Evolutionary conservation across 805 yeast species (phyloP).

Genomic region (Barnettozyma populi): DNA sequence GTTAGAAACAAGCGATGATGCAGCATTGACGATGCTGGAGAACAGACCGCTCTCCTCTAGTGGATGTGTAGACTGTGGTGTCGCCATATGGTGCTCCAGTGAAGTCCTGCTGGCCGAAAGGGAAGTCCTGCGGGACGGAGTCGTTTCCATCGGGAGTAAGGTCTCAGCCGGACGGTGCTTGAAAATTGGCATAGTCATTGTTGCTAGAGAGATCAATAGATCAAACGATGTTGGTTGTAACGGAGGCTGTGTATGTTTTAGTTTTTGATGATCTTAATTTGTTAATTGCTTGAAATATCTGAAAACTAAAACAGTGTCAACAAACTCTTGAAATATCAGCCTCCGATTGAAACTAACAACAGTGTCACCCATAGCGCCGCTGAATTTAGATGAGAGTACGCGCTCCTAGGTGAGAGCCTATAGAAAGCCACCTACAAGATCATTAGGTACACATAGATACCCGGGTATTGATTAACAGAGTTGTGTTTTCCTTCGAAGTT

Average conservation of each 20-base stretch:
- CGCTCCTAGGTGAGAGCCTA: too few relatives aligned
- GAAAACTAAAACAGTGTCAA: neutral
- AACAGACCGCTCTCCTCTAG: conserved; percentile 34
- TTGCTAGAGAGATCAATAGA: neutral
- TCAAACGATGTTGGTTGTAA: neutral
- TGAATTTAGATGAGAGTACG: too few relatives aligned
- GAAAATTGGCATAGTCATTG: neutral
- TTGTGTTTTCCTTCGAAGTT: too few relatives aligned
- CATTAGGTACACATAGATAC: too few relatives aligned
- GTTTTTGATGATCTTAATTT: neutral
- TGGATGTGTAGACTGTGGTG: conserved; percentile 9
- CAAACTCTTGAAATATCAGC: neutral
- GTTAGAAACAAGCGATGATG: conserved; percentile 11
- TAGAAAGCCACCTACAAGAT: too few relatives aligned
- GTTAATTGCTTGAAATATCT: neutral
- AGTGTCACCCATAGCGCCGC: too few relatives aligned
- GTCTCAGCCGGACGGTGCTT: conserved; percentile 1
- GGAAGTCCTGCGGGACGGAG: neutral
- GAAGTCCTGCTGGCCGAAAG: neutral
- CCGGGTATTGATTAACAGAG: too few relatives aligned
- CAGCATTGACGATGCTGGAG: conserved; percentile 38
- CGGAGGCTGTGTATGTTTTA: neutral
- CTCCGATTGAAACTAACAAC: too few relatives aligned
- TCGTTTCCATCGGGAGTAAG: neutral
- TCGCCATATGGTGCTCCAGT: conserved; percentile 14